Conservation (phyloP, 2,329 filamentous ascomycete species). For the Dactylellina haptotyla region DNA sequence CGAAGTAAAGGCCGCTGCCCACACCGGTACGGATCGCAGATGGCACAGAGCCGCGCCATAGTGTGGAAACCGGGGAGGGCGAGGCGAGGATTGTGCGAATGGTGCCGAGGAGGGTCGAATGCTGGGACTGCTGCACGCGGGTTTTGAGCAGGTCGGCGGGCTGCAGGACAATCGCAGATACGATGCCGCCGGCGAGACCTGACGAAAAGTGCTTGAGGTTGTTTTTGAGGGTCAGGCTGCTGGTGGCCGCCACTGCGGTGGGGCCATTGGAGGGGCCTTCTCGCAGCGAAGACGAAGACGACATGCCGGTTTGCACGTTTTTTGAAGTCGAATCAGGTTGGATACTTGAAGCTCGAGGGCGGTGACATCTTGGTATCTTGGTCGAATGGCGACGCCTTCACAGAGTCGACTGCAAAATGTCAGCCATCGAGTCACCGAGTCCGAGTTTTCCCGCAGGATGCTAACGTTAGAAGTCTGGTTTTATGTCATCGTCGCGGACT, state of each 20-base stretch:
- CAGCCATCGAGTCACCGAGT: neutral
- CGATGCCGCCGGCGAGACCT: slow-evolving; percentile 84
- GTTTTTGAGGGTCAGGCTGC: slow-evolving; percentile 34
- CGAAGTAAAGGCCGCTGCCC: slow-evolving; percentile 94
- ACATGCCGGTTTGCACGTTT: slow-evolving; percentile 10
- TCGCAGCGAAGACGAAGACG: slow-evolving; percentile 29
- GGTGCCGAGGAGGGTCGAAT: slow-evolving; percentile 71
- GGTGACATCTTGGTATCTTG: slow-evolving; percentile 19
- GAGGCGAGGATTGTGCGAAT: slow-evolving; percentile 75
- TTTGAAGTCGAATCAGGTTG: slow-evolving; percentile 15
- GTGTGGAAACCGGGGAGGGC: slow-evolving; percentile 73
- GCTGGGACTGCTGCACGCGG: slow-evolving; percentile 82
- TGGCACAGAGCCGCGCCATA: slow-evolving; percentile 93
- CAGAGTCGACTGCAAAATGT: neutral
- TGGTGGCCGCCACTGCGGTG: slow-evolving; percentile 5
- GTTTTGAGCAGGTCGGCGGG: slow-evolving; percentile 97
- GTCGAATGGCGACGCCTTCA: neutral
- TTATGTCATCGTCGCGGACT: slow-evolving; percentile 10
- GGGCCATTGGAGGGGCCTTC: slow-evolving; percentile 34
- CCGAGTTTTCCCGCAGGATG: slow-evolving; percentile 6
- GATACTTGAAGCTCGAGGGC: slow-evolving; percentile 32
- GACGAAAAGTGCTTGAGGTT: slow-evolving; percentile 76
- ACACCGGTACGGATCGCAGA: slow-evolving; percentile 93
- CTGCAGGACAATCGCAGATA: slow-evolving; percentile 89
- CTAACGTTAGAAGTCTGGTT: slow-evolving; percentile 17